Evolutionary conservation across 306 rosid species (phyloP).

Genomic region (Glycine soja): DNA sequence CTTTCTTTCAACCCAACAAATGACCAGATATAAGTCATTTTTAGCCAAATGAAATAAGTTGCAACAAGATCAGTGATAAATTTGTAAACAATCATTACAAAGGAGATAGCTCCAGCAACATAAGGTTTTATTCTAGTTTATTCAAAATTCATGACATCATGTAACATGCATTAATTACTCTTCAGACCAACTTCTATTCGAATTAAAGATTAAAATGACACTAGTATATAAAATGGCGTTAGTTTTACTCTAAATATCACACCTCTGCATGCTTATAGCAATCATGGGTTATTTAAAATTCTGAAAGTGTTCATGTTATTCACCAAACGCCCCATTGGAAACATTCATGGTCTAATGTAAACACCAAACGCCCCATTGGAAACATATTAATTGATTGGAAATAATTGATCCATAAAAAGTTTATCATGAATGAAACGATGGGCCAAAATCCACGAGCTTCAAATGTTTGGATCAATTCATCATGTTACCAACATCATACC

Average conservation of each 20-base stretch:
- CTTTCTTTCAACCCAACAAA: slow-evolving; percentile 12
- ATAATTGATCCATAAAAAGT: neutral
- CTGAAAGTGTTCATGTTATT: neutral
- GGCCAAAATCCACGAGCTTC: neutral
- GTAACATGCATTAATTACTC: neutral
- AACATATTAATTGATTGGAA: neutral
- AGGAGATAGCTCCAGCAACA: slow-evolving; percentile 42
- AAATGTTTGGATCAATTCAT: neutral
- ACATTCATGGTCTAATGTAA: neutral
- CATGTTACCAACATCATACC: neutral
- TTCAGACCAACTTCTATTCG: neutral
- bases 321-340: neutral
- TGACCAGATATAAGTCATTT: slow-evolving; percentile 32
- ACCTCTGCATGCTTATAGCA: neutral
- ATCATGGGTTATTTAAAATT: neutral
- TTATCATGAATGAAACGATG: neutral
- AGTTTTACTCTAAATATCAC: neutral
- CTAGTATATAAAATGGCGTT: neutral
- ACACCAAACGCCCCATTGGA: neutral
- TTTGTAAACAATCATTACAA: slow-evolving; percentile 34
- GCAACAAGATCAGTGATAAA: slow-evolving; percentile 40
- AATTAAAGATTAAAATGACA: slow-evolving; percentile 1
- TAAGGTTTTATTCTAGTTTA: slow-evolving; percentile 20
- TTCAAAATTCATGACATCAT: slow-evolving; percentile 28
- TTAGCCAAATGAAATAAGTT: slow-evolving; percentile 51